Conservation (phyloP, 352 stramenopile genomes). For the Pythium grandisporangium region DNA sequence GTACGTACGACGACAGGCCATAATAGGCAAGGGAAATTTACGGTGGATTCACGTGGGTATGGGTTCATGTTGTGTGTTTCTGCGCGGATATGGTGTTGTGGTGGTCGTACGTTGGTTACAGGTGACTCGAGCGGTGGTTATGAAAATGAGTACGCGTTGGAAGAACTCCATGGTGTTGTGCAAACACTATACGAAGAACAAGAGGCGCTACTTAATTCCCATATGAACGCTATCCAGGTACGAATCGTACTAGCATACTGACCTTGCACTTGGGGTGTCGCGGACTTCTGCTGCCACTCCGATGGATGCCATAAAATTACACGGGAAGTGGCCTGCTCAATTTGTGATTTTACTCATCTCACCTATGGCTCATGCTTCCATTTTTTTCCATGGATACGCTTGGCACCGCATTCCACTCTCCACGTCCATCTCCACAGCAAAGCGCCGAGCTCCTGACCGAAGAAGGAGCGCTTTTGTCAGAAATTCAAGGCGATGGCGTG, state of each 20-base stretch:
- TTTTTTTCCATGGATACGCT: neutral
- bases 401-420: neutral
- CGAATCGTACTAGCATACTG: too few species aligned
- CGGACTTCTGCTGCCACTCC: too few species aligned
- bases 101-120: neutral
- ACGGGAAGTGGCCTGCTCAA: too few species aligned
- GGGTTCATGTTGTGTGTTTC: neutral
- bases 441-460: conserved; percentile 96
- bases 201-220: conserved; percentile 91
- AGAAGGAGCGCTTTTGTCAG: conserved; percentile 85
- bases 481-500: conserved; percentile 82
- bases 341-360: too few species aligned
- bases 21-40: too few species aligned
- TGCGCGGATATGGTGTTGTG: neutral
- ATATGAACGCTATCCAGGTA: conserved; percentile 95
- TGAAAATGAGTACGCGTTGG: conserved; percentile 32
- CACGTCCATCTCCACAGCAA: conserved; percentile 56
- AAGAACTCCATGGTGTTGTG: conserved; percentile 63
- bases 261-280: too few species aligned
- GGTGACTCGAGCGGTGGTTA: conserved; percentile 13
- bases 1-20: too few species aligned
- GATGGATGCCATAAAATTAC: too few species aligned
- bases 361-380: too few species aligned
- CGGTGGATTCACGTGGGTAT: neutral
- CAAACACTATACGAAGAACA: conserved; percentile 94